A percentile compares a stretch with the other conserved stretches of the same genome.
These are phyloP conservation scores for Margaritispora aquatica DNA, from an alignment of 495 filamentous ascomycete species.

Conservation along the genomic window DNA sequence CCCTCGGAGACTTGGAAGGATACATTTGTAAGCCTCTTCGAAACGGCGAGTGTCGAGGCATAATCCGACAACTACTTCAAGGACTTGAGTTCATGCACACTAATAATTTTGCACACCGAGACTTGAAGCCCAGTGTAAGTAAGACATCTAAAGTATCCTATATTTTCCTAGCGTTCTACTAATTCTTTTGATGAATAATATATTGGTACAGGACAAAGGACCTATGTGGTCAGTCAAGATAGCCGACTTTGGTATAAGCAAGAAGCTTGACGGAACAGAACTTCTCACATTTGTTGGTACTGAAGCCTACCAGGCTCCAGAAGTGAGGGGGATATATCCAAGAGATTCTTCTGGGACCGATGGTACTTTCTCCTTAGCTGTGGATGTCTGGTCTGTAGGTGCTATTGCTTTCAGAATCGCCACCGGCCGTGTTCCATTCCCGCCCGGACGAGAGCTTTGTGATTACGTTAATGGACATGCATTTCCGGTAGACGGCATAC, in stretches of 20 bases:
- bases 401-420: slow-evolving; percentile 8
- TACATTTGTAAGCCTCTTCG: too few species aligned
- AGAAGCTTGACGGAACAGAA: slow-evolving; percentile 1
- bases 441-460: too few species aligned
- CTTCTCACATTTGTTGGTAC: not conserved
- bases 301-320: slow-evolving; percentile 11
- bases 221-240: slow-evolving; percentile 11
- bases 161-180: too few species aligned
- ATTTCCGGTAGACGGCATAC: too few species aligned
- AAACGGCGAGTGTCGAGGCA: slow-evolving; percentile 9
- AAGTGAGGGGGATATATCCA: not conserved
- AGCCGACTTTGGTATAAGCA: slow-evolving; percentile 10
- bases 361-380: slow-evolving; percentile 4
- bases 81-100: slow-evolving; percentile 26
- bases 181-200: too few species aligned
- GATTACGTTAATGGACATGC: too few species aligned
- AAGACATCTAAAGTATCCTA: too few species aligned
- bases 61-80: slow-evolving; percentile 1
- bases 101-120: slow-evolving; percentile 24
- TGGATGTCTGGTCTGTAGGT: slow-evolving; percentile 13
- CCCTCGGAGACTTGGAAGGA: slow-evolving; percentile 16
- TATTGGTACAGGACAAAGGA: not conserved
- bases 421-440: slow-evolving; percentile 9
- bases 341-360: not conserved
- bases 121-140: slow-evolving; percentile 25